Evolutionary conservation across 2,329 filamentous ascomycete genomes (phyloP).

Genomic region (Talaromyces sp.): DNA sequence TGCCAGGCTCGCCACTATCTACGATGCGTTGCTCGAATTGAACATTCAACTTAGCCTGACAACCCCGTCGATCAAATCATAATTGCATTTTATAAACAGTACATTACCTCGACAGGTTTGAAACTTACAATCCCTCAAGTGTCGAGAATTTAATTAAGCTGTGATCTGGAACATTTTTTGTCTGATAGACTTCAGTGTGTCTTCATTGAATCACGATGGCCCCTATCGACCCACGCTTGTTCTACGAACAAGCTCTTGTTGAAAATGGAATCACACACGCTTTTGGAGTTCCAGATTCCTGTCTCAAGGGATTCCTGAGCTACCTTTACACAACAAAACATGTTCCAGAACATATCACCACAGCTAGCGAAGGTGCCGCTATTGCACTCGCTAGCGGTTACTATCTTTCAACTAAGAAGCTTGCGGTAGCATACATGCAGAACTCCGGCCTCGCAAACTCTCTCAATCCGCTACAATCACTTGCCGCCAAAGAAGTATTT

Average conservation of each 20-base stretch:
- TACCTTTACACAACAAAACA: background rate
- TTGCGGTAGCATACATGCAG: background rate
- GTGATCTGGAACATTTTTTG: background rate
- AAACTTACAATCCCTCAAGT: background rate
- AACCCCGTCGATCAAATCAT: background rate
- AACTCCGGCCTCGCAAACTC: background rate
- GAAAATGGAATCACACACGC: background rate
- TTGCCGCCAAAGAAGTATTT: background rate
- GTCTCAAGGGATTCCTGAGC: background rate
- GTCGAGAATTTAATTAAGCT: background rate
- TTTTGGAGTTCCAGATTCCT: background rate
- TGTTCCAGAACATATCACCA: background rate
- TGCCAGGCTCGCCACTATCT: background rate
- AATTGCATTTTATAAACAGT: background rate
- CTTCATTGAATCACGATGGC: background rate
- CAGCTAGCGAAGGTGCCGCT: background rate
- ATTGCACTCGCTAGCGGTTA: background rate
- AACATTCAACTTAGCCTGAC: background rate
- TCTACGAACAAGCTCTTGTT: background rate
- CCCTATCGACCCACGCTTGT: background rate
- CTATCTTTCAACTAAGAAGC: background rate
- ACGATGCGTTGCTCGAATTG: background rate
- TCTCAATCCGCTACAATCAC: background rate
- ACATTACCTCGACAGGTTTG: background rate
- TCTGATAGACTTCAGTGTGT: background rate